These are phyloP conservation scores for Verticillium dahliae DNA, from an alignment of 2,329 filamentous ascomycete genomes.

Conservation along the genomic window DNA sequence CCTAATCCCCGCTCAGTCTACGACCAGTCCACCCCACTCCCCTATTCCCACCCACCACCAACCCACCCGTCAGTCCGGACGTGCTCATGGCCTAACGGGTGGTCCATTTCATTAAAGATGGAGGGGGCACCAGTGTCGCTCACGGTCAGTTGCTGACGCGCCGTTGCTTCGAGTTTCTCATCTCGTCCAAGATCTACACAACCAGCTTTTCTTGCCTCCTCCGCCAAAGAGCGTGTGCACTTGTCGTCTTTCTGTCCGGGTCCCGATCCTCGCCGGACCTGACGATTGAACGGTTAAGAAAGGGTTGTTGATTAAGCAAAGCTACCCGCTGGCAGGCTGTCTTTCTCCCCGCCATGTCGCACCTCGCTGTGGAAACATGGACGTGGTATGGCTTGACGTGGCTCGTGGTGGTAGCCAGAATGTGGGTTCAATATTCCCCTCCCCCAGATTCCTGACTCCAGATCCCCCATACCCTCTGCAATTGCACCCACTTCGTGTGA, in stretches of 20 bases:
- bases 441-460: not conserved
- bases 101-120: not conserved
- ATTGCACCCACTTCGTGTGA: not conserved
- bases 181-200: not conserved
- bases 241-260: not conserved
- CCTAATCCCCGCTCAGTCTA: not conserved
- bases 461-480: not conserved
- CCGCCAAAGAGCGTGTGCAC: not conserved
- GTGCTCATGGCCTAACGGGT: not conserved
- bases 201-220: not conserved
- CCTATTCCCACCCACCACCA: not conserved
- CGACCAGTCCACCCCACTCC: not conserved
- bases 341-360: constrained; percentile 16
- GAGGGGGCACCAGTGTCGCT: not conserved
- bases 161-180: not conserved
- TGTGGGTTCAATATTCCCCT: constrained; percentile 22
- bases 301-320: not conserved
- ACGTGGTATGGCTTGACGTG: constrained; percentile 35
- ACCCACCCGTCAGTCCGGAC: not conserved
- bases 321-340: not conserved
- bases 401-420: constrained; percentile 28
- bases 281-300: not conserved
- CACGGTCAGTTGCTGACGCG: not conserved
- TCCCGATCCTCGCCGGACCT: not conserved
- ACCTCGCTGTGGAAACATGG: constrained; percentile 32